Base-by-base conservation (phyloP, 208 protist species). In the Leptomonas pyrrhocoris region DNA sequence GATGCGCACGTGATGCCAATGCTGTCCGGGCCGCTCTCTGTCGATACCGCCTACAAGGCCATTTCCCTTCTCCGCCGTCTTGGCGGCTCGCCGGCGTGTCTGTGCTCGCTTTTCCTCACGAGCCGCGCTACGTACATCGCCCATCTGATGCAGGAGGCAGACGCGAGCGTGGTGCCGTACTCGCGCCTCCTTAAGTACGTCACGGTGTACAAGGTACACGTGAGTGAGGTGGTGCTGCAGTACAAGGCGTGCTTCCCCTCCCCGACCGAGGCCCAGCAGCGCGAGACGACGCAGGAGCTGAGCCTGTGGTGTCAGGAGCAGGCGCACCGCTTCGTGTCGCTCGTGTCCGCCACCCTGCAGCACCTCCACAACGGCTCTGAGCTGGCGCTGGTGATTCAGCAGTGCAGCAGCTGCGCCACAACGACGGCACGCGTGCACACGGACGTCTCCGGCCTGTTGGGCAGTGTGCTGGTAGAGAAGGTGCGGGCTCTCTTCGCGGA, bases 151-250 rank as follows among this genome's bases (percentile, higher is more conserved):
- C 66, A 66, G 2, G 88, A 89, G 49, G 85, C 87, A 8, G 74
- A 79, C 38, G 54, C 65, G 13, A 79, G 70, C 56, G 46, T 64
- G 16, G 70, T 84, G 36, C 72, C 88, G n/a, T 90, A 85, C 65
- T 80, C 83, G 11, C 81, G 85, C 56, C 74, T 89, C 36, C 80
- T 90, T 30, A 74, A 81, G 59, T 83, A 82, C 57, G 27, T 94
- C 23, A 82, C 73, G 3, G 67, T 86, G n/a, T 93, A 92, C 68
- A 92, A 94, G 77, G 79, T 93, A 45, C 81, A 93, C 51, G 83
- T 93, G 55, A 81, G 62, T 48, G 91, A 96, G 73, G 76, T 80
- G 48, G 74, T 90, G 19, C 54, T 90, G 61, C 91, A 94, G 81
- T 93, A 90, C 65, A 70, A 67, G 19, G 79, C 88, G 7, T 94